Evolutionary conservation across 1,284 basidiomycete species (phyloP), one percentile per base, ranked within the genome.

Genomic region (Puccinia triticina): DNA sequence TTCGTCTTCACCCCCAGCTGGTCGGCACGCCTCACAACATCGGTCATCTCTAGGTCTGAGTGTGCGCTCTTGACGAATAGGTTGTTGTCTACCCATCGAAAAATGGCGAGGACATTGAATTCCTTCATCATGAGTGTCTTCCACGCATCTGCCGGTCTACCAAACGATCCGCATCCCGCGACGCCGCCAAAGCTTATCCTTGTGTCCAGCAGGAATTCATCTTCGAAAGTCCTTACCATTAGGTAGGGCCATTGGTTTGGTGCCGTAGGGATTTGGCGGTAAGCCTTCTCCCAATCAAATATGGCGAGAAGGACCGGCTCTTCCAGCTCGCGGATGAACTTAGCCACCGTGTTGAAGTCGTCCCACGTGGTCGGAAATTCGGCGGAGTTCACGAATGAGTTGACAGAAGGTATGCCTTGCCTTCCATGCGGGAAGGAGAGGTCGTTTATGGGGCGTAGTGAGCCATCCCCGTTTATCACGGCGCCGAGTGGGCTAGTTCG

Each of bases 41-140:
- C n/a, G n/a, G n/a, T n/a, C n/a, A n/a, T n/a, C n/a, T n/a, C n/a
- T n/a, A n/a, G n/a, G n/a, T n/a, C n/a, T n/a, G n/a, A n/a, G n/a
- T n/a, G n/a, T n/a, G n/a, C n/a, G n/a, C n/a, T n/a, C n/a, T n/a
- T n/a, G n/a, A n/a, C n/a, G n/a, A n/a, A n/a, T n/a, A n/a, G n/a
- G n/a, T n/a, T n/a, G n/a, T n/a, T n/a, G n/a, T 75, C 72, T 4
- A 75, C 72, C 72, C 72, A 75, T 18, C 72, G 0, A 16, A 75
- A 75, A 1, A 75, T 34, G 4, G 55, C n/a, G 21, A 48, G 18
- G 0, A 75, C 8, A n/a, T 75, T 50, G 57, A 72, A 72, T 21
- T 72, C 23, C 3, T 43, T 2, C n/a, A 48, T 0, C 40, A 72
- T 46, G 4, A 72, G 11, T 3, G 10, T 5, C 40, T 72, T 72